A percentile compares a stretch with the other conserved stretches of the same genome.
phyloP scores from a whole-genome alignment of 768 basidiomycete species.

The Tulasnella sp. region DNA sequence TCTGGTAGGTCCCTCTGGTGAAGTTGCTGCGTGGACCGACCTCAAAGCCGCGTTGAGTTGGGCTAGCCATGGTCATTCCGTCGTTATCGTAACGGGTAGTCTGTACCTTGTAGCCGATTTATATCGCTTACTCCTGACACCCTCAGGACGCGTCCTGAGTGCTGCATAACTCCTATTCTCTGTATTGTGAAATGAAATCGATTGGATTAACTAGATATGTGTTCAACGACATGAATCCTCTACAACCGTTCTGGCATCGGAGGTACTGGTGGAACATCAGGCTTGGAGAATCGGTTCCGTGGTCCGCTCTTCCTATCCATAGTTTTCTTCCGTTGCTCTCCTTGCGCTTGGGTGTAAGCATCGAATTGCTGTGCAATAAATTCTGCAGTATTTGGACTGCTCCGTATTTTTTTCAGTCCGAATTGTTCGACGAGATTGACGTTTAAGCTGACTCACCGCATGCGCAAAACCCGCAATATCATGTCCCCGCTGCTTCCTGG shows the following conservation, averaged over 20 bases:
- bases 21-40: conserved; percentile 30
- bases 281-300: background rate
- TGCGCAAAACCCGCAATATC: conserved; percentile 88
- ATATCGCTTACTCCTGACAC: conserved; percentile 46
- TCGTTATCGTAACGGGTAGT: conserved; percentile 81
- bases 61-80: conserved; percentile 29
- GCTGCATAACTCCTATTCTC: background rate
- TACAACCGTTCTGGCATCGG: background rate
- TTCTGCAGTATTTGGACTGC: conserved; percentile 68
- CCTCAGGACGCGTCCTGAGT: background rate
- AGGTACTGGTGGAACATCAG: background rate
- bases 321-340: conserved; percentile 45
- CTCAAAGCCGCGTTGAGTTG: conserved; percentile 47
- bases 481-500: conserved; percentile 68
- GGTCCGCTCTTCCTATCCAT: background rate
- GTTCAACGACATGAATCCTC: background rate
- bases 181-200: background rate
- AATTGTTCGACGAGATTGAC: background rate
- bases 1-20: conserved; percentile 33
- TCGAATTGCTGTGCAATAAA: conserved; percentile 83
- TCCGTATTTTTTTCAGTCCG: background rate
- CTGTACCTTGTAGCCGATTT: conserved; percentile 92
- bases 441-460: conserved; percentile 57
- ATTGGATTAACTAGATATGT: background rate
- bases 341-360: conserved; percentile 73